Conservation (phyloP, 2,329 filamentous ascomycete genomes). For the Alternaria infectoria region DNA sequence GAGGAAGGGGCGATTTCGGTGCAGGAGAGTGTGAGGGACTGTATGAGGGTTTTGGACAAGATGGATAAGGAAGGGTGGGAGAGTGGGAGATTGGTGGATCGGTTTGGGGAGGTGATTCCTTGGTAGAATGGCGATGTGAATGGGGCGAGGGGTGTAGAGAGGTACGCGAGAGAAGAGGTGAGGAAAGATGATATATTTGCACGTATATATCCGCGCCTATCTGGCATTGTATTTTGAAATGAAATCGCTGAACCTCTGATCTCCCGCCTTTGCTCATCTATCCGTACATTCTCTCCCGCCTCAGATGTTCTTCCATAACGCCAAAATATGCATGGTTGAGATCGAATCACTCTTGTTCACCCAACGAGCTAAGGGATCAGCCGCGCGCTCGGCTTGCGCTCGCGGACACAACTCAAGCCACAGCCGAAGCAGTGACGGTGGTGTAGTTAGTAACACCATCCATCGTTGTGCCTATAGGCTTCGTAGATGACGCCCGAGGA, state of each 20-base stretch:
- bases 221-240: not conserved
- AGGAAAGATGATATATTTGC: not conserved
- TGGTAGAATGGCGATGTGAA: slow-evolving; percentile 43
- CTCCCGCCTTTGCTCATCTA: not conserved
- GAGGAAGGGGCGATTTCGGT: slow-evolving; percentile 54
- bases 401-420: not conserved
- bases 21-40: slow-evolving; percentile 50
- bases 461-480: not conserved
- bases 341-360: not conserved
- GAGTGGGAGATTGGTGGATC: slow-evolving; percentile 53
- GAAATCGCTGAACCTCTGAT: not conserved
- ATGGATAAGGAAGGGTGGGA: slow-evolving; percentile 29
- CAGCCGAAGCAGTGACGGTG: not conserved
- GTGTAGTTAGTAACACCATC: not conserved
- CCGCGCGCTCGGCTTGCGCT: not conserved
- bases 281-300: not conserved
- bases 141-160: not conserved
- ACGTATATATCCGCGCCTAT: not conserved
- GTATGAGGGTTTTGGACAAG: slow-evolving; percentile 47
- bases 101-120: slow-evolving; percentile 51
- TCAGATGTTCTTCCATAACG: not conserved
- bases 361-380: not conserved
- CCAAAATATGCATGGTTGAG: not conserved
- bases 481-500: not conserved
- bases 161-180: not conserved